These are phyloP conservation scores for Backusella morwellensis DNA, from an alignment of 192 early-diverging fungal genomes.

Conservation along the genomic window DNA sequence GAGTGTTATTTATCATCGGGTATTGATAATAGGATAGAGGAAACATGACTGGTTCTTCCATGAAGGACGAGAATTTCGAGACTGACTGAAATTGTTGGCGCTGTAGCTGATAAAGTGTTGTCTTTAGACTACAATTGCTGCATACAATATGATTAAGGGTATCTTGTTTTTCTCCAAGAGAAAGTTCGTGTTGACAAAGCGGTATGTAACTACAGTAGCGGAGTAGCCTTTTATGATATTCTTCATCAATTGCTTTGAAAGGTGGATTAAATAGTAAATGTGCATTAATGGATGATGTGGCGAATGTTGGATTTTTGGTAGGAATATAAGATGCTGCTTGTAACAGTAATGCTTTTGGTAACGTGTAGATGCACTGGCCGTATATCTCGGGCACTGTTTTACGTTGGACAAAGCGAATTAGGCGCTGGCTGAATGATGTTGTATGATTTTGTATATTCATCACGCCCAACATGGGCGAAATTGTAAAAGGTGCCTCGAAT, in stretches of 20 bases:
- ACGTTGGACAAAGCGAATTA: slow-evolving; percentile 13
- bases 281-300: neutral
- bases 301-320: slow-evolving; percentile 2
- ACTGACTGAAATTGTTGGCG: neutral
- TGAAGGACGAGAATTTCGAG: neutral
- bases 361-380: slow-evolving; percentile 8
- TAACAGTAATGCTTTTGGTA: slow-evolving; percentile 22
- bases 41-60: slow-evolving; percentile 9
- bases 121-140: neutral
- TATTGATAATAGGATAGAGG: slow-evolving; percentile 2
- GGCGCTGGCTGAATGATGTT: neutral
- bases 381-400: neutral
- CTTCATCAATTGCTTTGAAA: neutral
- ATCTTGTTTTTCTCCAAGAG: slow-evolving; percentile 1
- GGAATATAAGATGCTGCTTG: slow-evolving; percentile 27
- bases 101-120: neutral
- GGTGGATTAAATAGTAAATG: neutral
- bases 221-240: neutral
- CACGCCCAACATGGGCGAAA: slow-evolving; percentile 11
- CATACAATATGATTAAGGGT: neutral
- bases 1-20: neutral
- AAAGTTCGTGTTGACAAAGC: slow-evolving; percentile 6
- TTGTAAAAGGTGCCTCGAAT: neutral
- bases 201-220: slow-evolving; percentile 12
- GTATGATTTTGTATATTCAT: slow-evolving; percentile 1